Evolutionary conservation across 2,329 filamentous ascomycete species (phyloP).

Genomic region (Xylariaceae sp.): DNA sequence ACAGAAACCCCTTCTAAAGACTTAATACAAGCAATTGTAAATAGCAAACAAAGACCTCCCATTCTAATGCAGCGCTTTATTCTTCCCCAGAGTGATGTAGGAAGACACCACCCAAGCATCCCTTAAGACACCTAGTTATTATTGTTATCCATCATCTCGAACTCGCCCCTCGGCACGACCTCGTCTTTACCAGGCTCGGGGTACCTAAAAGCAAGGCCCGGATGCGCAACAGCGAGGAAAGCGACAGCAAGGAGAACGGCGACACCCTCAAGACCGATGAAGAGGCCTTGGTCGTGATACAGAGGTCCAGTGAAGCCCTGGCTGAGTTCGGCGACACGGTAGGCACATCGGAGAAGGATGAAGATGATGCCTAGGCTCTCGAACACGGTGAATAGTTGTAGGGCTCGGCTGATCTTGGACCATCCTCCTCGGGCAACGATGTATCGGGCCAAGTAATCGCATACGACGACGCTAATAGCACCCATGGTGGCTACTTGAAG

Average conservation of each 20-base stretch:
- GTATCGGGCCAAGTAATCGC: constrained; percentile 38
- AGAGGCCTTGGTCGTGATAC: constrained; percentile 43
- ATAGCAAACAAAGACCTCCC: too few relatives aligned
- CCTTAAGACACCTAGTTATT: too few relatives aligned
- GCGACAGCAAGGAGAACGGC: constrained; percentile 36
- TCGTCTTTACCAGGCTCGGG: constrained; percentile 1
- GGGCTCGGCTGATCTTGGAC: constrained; percentile 22
- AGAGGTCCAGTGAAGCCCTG: constrained; percentile 52
- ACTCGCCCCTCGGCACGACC: too few relatives aligned
- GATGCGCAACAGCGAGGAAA: constrained; percentile 39
- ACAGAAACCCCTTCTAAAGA: too few relatives aligned
- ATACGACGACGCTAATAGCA: constrained; percentile 46
- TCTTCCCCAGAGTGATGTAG: too few relatives aligned
- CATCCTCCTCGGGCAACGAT: constrained; percentile 8
- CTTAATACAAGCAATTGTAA: too few relatives aligned
- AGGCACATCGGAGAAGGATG: constrained; percentile 55
- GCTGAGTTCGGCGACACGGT: constrained; percentile 55
- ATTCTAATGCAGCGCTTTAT: too few relatives aligned
- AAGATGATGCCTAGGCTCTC: constrained; percentile 48
- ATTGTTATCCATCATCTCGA: too few relatives aligned
- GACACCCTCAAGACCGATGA: constrained; percentile 46
- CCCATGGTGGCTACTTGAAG: constrained; percentile 55
- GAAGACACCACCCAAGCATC: too few relatives aligned
- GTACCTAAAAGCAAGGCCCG: constrained; percentile 36
- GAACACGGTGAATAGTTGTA: constrained; percentile 49